Evolutionary conservation across 805 yeast genomes (phyloP).

Genomic region (Babjeviella inositovora): DNA sequence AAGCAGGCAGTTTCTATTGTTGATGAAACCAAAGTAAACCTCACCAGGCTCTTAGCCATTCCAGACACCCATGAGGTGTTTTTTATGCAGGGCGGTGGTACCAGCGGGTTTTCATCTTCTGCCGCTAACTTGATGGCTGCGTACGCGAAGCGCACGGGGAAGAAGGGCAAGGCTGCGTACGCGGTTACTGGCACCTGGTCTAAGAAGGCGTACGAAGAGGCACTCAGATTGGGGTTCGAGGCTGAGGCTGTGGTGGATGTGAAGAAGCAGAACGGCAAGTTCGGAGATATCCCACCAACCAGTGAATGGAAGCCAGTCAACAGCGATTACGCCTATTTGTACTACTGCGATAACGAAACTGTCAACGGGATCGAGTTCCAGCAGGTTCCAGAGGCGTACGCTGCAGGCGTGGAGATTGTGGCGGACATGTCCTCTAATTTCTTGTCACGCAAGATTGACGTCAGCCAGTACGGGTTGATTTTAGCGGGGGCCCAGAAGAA

Average conservation of each 20-base stretch:
- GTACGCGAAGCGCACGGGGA: slow-evolving; percentile 55
- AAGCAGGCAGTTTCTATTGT: slow-evolving; percentile 65
- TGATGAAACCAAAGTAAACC: slow-evolving; percentile 55
- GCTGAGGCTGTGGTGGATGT: slow-evolving; percentile 56
- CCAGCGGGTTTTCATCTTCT: slow-evolving; percentile 84
- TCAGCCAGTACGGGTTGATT: slow-evolving; percentile 72
- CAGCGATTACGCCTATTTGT: slow-evolving; percentile 64
- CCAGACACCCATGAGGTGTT: slow-evolving; percentile 93
- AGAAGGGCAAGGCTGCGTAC: slow-evolving; percentile 70
- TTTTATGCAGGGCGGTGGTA: slow-evolving; percentile 97
- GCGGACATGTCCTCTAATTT: slow-evolving; percentile 94
- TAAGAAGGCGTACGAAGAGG: slow-evolving; percentile 76
- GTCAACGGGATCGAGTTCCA: slow-evolving; percentile 85
- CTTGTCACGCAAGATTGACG: slow-evolving; percentile 66
- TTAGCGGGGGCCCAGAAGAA: slow-evolving; percentile 99
- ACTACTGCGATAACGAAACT: slow-evolving; percentile 93
- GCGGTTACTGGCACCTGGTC: slow-evolving; percentile 93
- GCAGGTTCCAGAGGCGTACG: slow-evolving; percentile 33
- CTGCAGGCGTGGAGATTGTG: slow-evolving; percentile 57
- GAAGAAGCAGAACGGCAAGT: slow-evolving; percentile 37
- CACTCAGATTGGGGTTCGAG: slow-evolving; percentile 65
- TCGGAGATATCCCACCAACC: slow-evolving; percentile 50
- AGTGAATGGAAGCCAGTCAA: slow-evolving; percentile 43
- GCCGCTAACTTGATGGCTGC: slow-evolving; percentile 72
- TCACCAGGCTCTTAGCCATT: slow-evolving; percentile 47